Conservation (phyloP, 2,329 filamentous ascomycete species). For the Aureobasidium namibiae region DNA sequence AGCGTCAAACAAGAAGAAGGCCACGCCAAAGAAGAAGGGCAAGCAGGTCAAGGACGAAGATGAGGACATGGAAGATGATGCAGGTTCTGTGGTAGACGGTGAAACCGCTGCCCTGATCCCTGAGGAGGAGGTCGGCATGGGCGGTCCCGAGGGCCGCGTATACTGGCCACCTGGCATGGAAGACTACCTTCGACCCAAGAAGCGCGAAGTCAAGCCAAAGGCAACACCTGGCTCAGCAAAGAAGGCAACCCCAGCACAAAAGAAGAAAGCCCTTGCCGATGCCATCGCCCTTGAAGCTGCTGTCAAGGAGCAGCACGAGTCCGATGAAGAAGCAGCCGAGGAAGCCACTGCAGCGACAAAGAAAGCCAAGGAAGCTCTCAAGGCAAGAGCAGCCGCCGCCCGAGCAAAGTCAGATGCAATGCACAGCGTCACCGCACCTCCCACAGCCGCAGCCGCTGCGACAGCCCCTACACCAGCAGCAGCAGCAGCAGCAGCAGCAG, state of each 20-base stretch:
- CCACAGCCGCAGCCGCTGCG: conserved; percentile 25
- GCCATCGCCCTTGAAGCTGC: conserved; percentile 11
- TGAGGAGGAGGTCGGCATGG: conserved; percentile 73
- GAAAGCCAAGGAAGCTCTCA: conserved; percentile 29
- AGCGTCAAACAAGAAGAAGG: conserved; percentile 32
- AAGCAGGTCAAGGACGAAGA: conserved; percentile 28
- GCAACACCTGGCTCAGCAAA: conserved; percentile 30
- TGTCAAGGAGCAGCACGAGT: conserved; percentile 20
- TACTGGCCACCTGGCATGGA: conserved; percentile 90
- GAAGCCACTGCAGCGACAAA: conserved; percentile 32
- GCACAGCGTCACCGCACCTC: conserved; percentile 13
- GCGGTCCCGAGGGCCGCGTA: conserved; percentile 69
- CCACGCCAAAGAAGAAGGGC: conserved; percentile 36
- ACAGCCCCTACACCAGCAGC: conserved; percentile 22
- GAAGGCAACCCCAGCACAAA: conserved; percentile 17
- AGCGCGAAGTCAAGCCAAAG: conserved; percentile 56
- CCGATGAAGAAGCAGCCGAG: conserved; percentile 24
- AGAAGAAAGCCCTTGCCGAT: conserved; percentile 20
- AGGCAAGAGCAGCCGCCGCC: conserved; percentile 11
- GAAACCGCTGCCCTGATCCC: conserved; percentile 40
- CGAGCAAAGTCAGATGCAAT: conserved; percentile 18
- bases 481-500: too few relatives aligned
- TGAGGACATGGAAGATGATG: conserved; percentile 30
- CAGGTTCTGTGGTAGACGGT: conserved; percentile 30
- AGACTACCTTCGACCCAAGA: conserved; percentile 77